Evolutionary conservation across 31 red algal species (phyloP).

Genomic region (Bonnemaisonia californica): DNA sequence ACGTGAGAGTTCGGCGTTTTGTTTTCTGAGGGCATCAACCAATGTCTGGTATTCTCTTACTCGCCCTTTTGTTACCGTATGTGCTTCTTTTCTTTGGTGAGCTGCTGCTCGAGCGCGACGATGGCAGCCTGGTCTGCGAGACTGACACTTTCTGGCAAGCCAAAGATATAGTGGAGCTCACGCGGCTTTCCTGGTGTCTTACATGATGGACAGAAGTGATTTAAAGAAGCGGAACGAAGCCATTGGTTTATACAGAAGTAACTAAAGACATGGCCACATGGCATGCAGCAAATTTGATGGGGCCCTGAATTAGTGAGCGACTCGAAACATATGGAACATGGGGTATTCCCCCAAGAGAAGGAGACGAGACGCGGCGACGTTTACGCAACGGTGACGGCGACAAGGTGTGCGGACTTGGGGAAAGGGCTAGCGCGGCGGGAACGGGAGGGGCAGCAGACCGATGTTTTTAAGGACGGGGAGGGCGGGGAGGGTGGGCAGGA

Average conservation of each 20-base stretch:
- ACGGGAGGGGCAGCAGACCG: no score
- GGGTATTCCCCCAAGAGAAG: neutral
- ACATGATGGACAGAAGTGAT: conserved; percentile 45
- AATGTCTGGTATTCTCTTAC: neutral
- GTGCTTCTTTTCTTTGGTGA: neutral
- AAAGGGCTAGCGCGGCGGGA: no score
- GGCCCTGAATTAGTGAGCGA: conserved; percentile 29
- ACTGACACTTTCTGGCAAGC: conserved; percentile 12
- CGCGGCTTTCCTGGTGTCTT: conserved; percentile 30
- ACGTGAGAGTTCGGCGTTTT: neutral
- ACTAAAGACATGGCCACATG: conserved; percentile 54
- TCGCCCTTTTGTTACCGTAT: neutral
- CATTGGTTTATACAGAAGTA: conserved; percentile 46
- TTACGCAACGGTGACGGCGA: neutral
- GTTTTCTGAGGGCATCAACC: neutral
- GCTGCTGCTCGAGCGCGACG: conserved; percentile 7
- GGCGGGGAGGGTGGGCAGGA: no score
- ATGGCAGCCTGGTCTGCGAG: conserved; percentile 22
- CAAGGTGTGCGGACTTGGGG: neutral
- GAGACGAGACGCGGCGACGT: neutral
- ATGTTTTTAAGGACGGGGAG: no score
- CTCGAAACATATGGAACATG: conserved; percentile 49
- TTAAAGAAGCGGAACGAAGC: conserved; percentile 6
- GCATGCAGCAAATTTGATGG: conserved; percentile 57
- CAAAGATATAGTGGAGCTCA: conserved; percentile 41